Conservation (phyloP, 768 basidiomycete species). For the Cystoderma amianthinum region DNA sequence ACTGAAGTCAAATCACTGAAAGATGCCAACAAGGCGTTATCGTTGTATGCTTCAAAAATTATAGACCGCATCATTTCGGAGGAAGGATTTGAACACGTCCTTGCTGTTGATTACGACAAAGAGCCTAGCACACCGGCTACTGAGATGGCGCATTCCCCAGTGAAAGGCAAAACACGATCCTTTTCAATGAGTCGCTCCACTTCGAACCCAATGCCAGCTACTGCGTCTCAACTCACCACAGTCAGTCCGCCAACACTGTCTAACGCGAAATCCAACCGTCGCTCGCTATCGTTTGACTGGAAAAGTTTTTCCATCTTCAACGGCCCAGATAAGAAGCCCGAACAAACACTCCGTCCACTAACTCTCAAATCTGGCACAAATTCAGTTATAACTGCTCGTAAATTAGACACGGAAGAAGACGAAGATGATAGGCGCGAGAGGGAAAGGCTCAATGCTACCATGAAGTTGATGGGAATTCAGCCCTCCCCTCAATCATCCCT, state of each 20-base stretch:
- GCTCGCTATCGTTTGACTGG: slow-evolving; percentile 85
- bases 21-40: slow-evolving; percentile 94
- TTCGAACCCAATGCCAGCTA: slow-evolving; percentile 22
- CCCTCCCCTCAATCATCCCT: slow-evolving; percentile 40
- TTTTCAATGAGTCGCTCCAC: slow-evolving; percentile 49
- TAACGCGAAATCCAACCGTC: slow-evolving; percentile 45
- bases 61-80: slow-evolving; percentile 95
- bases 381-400: slow-evolving; percentile 59
- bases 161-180: slow-evolving; percentile 43
- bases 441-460: slow-evolving; percentile 81
- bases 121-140: slow-evolving; percentile 44
- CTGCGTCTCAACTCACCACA: slow-evolving; percentile 15
- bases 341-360: slow-evolving; percentile 58
- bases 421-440: slow-evolving; percentile 87
- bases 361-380: slow-evolving; percentile 66
- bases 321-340: slow-evolving; percentile 64
- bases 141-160: slow-evolving; percentile 20
- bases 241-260: slow-evolving; percentile 14
- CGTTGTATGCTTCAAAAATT: slow-evolving; percentile 94
- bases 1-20: slow-evolving; percentile 88
- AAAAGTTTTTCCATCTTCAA: slow-evolving; percentile 58
- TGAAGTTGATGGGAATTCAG: slow-evolving; percentile 93
- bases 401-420: slow-evolving; percentile 84
- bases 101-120: slow-evolving; percentile 92
- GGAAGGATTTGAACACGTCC: slow-evolving; percentile 95